These are phyloP conservation scores for Leccinum holopus DNA, from an alignment of 1,284 basidiomycete species.

Conservation along the genomic window DNA sequence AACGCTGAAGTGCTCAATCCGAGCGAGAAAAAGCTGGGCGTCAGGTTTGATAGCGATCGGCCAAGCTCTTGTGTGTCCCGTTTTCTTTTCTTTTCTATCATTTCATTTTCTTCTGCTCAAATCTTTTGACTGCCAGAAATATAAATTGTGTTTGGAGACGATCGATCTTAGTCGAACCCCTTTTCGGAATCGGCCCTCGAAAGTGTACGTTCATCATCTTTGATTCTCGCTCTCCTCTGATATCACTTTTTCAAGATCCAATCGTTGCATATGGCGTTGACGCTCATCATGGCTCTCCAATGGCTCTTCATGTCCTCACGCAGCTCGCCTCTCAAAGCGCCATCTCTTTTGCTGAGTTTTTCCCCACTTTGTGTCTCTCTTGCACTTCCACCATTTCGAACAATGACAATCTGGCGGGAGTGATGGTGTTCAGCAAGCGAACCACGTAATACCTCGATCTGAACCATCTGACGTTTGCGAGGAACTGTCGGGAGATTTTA, in stretches of 20 bases:
- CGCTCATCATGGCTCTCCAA: constrained; percentile 89
- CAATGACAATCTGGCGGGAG: constrained; percentile 82
- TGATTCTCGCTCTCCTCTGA: constrained; percentile 3
- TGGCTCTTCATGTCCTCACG: constrained; percentile 90
- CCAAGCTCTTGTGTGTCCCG: constrained; percentile 74
- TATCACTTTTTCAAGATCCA: constrained; percentile 59
- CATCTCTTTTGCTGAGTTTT: constrained; percentile 93
- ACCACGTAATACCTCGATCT: constrained; percentile 85
- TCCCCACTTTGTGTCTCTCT: constrained; percentile 76
- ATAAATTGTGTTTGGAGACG: constrained; percentile 91
- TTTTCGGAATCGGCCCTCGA: constrained; percentile 88
- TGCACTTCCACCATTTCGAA: constrained; percentile 86
- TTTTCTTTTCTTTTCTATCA: neutral
- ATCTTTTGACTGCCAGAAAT: constrained; percentile 60
- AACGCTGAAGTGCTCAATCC: constrained; percentile 93
- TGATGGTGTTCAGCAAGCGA: constrained; percentile 86
- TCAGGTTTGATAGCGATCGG: constrained; percentile 79
- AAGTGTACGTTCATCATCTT: constrained; percentile 56
- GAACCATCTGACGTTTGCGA: constrained; percentile 75
- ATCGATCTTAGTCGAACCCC: constrained; percentile 91
- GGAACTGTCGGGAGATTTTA: constrained; percentile 75
- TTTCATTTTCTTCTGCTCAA: neutral
- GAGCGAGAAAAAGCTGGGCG: constrained; percentile 90
- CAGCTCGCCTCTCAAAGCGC: constrained; percentile 82
- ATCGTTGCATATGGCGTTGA: constrained; percentile 83